These are phyloP conservation scores for Pisolithus tinctorius DNA, from an alignment of 768 basidiomycete species.

Conservation along the genomic window DNA sequence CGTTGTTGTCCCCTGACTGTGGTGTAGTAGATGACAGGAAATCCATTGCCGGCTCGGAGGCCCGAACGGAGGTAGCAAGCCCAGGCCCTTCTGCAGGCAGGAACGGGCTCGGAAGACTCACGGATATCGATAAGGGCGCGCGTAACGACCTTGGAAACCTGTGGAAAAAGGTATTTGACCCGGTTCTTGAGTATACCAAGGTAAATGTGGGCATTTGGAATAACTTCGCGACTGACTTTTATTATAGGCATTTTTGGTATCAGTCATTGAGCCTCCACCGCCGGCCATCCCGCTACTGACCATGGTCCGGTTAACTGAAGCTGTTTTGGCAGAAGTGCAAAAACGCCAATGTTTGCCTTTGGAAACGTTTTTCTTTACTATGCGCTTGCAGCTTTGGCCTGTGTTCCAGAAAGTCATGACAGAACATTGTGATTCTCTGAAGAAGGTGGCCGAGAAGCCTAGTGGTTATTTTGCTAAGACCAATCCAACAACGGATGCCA, in stretches of 20 bases:
- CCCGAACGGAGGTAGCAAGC: constrained; percentile 28
- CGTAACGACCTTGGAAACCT: constrained; percentile 52
- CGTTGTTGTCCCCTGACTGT: constrained; percentile 37
- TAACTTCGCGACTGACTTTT: neutral
- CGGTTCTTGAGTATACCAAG: constrained; percentile 80
- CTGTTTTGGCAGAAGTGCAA: constrained; percentile 67
- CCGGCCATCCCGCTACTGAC: constrained; percentile 73
- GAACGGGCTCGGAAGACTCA: constrained; percentile 19
- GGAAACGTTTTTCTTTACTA: constrained; percentile 71
- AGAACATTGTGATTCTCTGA: constrained; percentile 75
- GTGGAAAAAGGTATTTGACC: constrained; percentile 94
- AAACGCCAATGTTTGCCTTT: constrained; percentile 73
- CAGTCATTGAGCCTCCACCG: constrained; percentile 66
- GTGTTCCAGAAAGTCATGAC: constrained; percentile 87
- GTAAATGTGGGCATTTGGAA: constrained; percentile 29
- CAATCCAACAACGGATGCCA: constrained; percentile 57
- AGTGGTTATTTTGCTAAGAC: constrained; percentile 58
- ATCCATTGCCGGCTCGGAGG: constrained; percentile 47
- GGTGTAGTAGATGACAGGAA: constrained; percentile 31
- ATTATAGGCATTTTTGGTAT: constrained; percentile 57
- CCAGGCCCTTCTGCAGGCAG: constrained; percentile 19
- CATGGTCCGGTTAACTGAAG: constrained; percentile 89
- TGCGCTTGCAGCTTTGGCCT: constrained; percentile 89
- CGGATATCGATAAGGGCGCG: constrained; percentile 48
- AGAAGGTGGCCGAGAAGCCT: constrained; percentile 72